These are phyloP conservation scores for Petasospora rhodanensis DNA, from an alignment of 1,139 yeast species.

Conservation along the genomic window DNA sequence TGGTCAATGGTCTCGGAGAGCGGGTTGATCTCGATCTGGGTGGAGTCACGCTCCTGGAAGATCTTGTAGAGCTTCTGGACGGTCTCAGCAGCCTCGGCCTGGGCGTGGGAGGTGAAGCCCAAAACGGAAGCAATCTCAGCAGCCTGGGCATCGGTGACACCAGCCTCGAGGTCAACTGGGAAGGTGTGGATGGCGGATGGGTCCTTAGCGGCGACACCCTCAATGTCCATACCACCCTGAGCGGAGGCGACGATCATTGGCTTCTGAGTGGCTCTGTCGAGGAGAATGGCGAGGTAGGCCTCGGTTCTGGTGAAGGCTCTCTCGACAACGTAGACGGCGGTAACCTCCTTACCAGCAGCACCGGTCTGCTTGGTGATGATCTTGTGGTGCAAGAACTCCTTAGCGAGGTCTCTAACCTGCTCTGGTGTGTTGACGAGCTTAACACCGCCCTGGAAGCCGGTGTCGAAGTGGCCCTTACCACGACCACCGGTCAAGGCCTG, in stretches of 20 bases:
- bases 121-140: constrained; percentile 69
- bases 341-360: constrained; percentile 93
- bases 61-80: constrained; percentile 84
- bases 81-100: constrained; percentile 83
- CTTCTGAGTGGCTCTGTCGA: constrained; percentile 88
- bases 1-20: constrained; percentile 89
- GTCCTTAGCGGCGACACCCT: constrained; percentile 90
- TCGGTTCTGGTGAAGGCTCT: constrained; percentile 92
- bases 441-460: constrained; percentile 96
- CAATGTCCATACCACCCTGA: constrained; percentile 99
- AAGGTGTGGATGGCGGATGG: constrained; percentile 92
- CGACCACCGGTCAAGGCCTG: constrained; percentile 99
- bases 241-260: constrained; percentile 95
- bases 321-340: constrained; percentile 94
- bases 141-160: constrained; percentile 80
- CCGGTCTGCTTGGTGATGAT: constrained; percentile 98
- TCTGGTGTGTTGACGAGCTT: constrained; percentile 80
- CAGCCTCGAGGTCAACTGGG: constrained; percentile 70
- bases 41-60: constrained; percentile 87
- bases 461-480: constrained; percentile 97
- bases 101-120: constrained; percentile 77
- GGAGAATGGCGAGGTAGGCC: constrained; percentile 89
- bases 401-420: constrained; percentile 84
- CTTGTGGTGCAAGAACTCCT: constrained; percentile 87
- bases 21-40: constrained; percentile 98